Evolutionary conservation across 176 grass and related monocot genomes (phyloP), one percentile per base, ranked within the genome.

Genomic region (Hyparrhenia diplandra): DNA sequence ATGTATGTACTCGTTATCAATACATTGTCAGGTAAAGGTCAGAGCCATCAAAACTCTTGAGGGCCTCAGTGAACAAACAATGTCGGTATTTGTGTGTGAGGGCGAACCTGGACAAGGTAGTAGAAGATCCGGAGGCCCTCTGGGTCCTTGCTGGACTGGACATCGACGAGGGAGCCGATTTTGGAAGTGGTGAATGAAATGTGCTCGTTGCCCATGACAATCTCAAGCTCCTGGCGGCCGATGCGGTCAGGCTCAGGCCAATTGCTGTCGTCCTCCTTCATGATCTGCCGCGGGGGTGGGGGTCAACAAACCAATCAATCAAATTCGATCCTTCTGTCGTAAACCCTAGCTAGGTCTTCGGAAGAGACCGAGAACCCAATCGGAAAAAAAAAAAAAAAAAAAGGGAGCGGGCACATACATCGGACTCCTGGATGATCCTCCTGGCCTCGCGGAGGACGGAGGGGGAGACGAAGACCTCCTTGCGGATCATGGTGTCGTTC

Each of bases 401-500:
- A 21, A 2, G 64, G n/a, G 57, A 25, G 10, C 24, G 24, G 4
- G 37, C 58, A 61, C 58, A 28, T 43, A 71, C 69, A 10, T 71
- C 69, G 24, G 88, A 91, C 24, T 99, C 96, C 37, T 90, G 77
- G 85, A 99, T 95, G 88, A 99, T 95, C 30, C 92, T 69, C 79
- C 96, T 84, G 4, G 92, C 94, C 90, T 99, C 96, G 82, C 92
- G 90, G 47, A 99, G 86, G 74, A 99, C 96, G 62, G 88, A 94
- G 34, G 88, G 92, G 67, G 88, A 91, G 72, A 99, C 89, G 87
- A 99, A 99, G 72, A 99, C 93, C 91, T 99, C 97, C 90, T 96
- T 99, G 76, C 97, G 97, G 80, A 99, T 99, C 97, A 99, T 99
- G 82, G 93, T 99, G 85, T 99, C 97, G 77, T 99, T 99, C 87